Conservation (phyloP, 768 basidiomycete species). For the Tylopilus plumbeoviolaceoides region DNA sequence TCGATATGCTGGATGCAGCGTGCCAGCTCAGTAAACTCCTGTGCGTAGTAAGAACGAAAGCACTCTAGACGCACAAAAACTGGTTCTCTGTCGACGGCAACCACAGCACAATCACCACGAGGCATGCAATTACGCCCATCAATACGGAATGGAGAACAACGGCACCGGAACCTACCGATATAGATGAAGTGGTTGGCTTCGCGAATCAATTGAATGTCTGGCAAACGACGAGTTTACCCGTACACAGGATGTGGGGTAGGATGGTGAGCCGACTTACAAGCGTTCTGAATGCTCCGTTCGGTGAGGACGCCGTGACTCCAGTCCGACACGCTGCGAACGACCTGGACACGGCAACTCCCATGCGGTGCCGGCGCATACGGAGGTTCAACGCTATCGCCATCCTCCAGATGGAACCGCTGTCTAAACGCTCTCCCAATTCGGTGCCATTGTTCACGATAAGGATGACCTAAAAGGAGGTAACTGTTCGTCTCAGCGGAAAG, state of each 20-base stretch:
- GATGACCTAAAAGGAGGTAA: conserved; percentile 45
- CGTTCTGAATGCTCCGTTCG: conserved; percentile 91
- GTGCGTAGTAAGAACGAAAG: not conserved
- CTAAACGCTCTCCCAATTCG: conserved; percentile 54
- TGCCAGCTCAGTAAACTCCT: conserved; percentile 2
- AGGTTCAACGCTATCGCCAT: conserved; percentile 37
- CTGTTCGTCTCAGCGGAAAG: not conserved
- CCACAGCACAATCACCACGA: conserved; percentile 9
- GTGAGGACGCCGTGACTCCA: conserved; percentile 93
- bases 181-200: conserved; percentile 89
- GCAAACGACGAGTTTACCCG: not conserved
- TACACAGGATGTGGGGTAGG: not conserved
- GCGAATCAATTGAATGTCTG: conserved; percentile 74
- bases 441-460: conserved; percentile 61
- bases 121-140: conserved; percentile 9
- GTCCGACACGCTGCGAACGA: conserved; percentile 80
- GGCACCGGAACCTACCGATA: conserved; percentile 61
- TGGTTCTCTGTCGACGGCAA: conserved; percentile 57
- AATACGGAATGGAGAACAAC: conserved; percentile 3
- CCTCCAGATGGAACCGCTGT: conserved; percentile 57
- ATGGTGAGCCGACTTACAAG: conserved; percentile 53
- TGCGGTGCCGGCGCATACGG: conserved; percentile 41
- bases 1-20: conserved; percentile 59
- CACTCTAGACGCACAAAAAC: conserved; percentile 67
- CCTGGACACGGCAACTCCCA: conserved; percentile 70